phyloP scores from a whole-genome alignment of 2,329 filamentous ascomycete genomes.

The Aspergillus niger region DNA sequence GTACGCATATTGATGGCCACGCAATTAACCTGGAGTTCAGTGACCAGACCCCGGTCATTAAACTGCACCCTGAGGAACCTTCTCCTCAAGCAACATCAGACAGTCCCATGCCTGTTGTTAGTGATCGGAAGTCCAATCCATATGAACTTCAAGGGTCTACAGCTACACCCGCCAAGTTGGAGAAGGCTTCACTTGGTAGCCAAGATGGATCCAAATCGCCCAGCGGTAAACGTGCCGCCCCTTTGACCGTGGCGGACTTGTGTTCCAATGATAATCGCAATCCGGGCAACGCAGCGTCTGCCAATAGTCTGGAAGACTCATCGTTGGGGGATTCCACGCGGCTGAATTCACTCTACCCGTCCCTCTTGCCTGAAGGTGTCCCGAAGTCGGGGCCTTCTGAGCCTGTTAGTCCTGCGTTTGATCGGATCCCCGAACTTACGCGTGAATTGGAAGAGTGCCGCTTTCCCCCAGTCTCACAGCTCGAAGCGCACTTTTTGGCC shows the following conservation, averaged over 20 bases:
- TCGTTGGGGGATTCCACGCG: constrained; percentile 12
- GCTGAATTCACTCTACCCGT: constrained; percentile 36
- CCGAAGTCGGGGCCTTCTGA: constrained; percentile 2
- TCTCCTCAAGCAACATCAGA: not conserved
- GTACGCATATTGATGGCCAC: constrained; percentile 41
- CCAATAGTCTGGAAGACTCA: not conserved
- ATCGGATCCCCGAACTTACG: constrained; percentile 23
- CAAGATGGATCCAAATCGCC: not conserved
- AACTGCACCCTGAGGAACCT: constrained; percentile 1
- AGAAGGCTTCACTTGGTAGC: not conserved
- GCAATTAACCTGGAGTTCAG: constrained; percentile 45
- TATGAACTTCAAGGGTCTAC: constrained; percentile 6
- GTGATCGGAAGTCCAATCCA: not conserved
- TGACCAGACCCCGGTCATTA: constrained; percentile 29
- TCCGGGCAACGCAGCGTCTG: not conserved
- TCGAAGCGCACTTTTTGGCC: constrained; percentile 38
- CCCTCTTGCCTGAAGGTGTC: constrained; percentile 29
- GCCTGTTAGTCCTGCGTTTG: constrained; percentile 10
- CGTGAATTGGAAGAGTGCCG: constrained; percentile 29
- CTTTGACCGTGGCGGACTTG: constrained; percentile 11
- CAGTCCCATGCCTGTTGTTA: not conserved
- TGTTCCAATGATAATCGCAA: constrained; percentile 14
- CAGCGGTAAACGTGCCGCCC: constrained; percentile 4
- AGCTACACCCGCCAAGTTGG: not conserved
- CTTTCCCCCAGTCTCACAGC: constrained; percentile 42